Evolutionary conservation across 148 eudicot genomes (phyloP).

Genomic region (Silene latifolia): DNA sequence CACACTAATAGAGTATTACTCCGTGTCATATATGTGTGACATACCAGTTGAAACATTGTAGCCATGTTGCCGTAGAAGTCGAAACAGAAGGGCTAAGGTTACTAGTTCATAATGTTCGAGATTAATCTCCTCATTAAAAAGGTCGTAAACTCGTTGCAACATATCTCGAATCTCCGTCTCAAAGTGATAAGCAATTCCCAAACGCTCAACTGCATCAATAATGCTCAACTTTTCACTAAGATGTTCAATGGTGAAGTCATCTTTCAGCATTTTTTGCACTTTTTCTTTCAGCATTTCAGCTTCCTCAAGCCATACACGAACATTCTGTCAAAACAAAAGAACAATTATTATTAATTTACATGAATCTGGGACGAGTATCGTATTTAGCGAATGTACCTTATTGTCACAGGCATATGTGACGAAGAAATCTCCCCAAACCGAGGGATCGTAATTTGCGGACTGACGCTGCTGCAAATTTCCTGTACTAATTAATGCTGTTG

Average conservation of each 20-base stretch:
- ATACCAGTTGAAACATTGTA: slow-evolving; percentile 26
- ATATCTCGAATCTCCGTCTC: slow-evolving; percentile 31
- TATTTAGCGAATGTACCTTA: neutral
- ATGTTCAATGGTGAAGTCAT: neutral
- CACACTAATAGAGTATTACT: too few species aligned
- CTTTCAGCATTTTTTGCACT: neutral
- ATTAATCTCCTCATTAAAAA: neutral
- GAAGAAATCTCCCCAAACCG: slow-evolving; percentile 10
- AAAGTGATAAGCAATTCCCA: slow-evolving; percentile 44
- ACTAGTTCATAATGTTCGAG: slow-evolving; percentile 21
- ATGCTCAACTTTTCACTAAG: neutral
- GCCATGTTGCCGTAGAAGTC: slow-evolving; percentile 37
- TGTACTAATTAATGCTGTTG: neutral
- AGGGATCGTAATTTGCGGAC: neutral
- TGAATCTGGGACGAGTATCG: neutral
- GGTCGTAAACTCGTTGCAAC: slow-evolving; percentile 11
- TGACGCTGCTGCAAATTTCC: neutral
- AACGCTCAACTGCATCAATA: slow-evolving; percentile 36
- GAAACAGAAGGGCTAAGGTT: slow-evolving; percentile 36
- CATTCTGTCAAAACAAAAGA: neutral
- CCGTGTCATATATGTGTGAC: neutral
- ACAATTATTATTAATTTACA: neutral
- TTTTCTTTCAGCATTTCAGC: neutral
- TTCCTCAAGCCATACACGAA: slow-evolving; percentile 1
- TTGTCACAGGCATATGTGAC: slow-evolving; percentile 1